phyloP scores from a whole-genome alignment of 1,139 yeast genomes.

The Trichomonascaceae sp. region DNA sequence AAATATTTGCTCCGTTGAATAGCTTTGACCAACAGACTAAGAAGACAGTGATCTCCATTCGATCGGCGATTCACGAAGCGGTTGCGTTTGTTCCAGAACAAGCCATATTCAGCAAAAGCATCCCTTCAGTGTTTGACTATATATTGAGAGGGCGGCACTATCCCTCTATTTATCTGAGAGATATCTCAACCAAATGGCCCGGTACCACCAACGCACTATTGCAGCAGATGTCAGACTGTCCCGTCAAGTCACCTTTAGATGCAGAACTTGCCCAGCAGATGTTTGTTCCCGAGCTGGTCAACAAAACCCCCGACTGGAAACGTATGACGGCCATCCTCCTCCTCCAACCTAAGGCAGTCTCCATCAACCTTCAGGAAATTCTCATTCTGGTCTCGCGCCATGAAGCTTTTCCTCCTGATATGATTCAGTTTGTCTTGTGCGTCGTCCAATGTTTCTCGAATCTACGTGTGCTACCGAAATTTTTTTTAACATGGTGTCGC shows the following conservation, averaged over 20 bases:
- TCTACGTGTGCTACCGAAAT: background rate
- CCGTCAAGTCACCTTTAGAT: no score
- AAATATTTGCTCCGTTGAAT: no score
- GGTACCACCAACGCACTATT: background rate
- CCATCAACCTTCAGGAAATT: background rate
- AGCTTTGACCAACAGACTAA: no score
- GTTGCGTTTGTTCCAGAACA: background rate
- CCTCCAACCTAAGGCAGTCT: background rate
- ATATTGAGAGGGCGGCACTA: background rate
- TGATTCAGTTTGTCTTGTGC: background rate
- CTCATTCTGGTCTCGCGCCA: background rate
- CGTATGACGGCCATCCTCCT: background rate
- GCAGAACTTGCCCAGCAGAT: no score
- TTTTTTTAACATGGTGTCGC: background rate
- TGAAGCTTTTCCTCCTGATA: background rate
- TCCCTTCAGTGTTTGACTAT: background rate
- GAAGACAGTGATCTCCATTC: background rate
- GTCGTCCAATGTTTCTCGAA: background rate
- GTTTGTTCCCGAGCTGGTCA: no score
- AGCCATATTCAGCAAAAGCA: background rate
- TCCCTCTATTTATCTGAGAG: background rate
- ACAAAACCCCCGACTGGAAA: no score
- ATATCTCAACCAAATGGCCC: background rate
- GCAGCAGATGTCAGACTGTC: background rate
- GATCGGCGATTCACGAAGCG: background rate